A percentile compares a stretch with the other conserved stretches of the same genome.
Conservation (phyloP, 2,329 filamentous ascomycete genomes). For the Anthostomella pinea region DNA sequence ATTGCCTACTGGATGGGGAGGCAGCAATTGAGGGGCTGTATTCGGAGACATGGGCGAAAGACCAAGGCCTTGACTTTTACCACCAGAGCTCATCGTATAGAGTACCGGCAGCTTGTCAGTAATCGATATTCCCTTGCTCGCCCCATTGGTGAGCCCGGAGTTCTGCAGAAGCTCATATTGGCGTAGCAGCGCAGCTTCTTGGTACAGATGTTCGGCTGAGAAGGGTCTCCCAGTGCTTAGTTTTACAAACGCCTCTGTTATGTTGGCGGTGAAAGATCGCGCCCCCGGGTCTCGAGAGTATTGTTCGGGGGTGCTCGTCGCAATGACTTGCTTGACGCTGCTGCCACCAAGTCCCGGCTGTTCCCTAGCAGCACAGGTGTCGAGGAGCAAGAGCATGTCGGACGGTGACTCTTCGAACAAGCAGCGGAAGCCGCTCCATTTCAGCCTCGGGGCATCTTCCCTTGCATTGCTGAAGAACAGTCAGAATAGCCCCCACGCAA, state of each 20-base stretch:
- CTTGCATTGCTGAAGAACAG: conserved; percentile 47
- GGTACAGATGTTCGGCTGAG: conserved; percentile 53
- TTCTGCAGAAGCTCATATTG: conserved; percentile 44
- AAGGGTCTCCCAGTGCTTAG: conserved; percentile 54
- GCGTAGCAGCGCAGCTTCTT: conserved; percentile 49
- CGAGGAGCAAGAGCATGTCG: conserved; percentile 60
- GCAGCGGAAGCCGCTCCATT: conserved; percentile 62
- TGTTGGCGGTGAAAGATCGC: conserved; percentile 57
- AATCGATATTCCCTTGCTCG: conserved; percentile 34
- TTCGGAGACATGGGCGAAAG: conserved; percentile 46
- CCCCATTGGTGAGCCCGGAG: conserved; percentile 45
- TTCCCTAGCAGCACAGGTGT: conserved; percentile 58
- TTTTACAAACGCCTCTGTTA: conserved; percentile 54
- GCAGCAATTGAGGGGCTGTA: conserved; percentile 27
- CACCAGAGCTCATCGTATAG: conserved; percentile 55
- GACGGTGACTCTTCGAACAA: conserved; percentile 61
- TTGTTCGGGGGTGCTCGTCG: conserved; percentile 56
- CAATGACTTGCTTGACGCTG: conserved; percentile 61
- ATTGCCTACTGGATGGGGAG: conserved; percentile 28
- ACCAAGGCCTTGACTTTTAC: conserved; percentile 51
- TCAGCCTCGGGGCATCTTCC: conserved; percentile 58
- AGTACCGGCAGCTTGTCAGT: conserved; percentile 45
- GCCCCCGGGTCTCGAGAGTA: conserved; percentile 41
- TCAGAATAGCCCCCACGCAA: conserved; percentile 35
- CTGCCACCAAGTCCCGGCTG: conserved; percentile 48